phyloP scores from a whole-genome alignment of 2,329 filamentous ascomycete genomes.

The Aspergillus sp. region DNA sequence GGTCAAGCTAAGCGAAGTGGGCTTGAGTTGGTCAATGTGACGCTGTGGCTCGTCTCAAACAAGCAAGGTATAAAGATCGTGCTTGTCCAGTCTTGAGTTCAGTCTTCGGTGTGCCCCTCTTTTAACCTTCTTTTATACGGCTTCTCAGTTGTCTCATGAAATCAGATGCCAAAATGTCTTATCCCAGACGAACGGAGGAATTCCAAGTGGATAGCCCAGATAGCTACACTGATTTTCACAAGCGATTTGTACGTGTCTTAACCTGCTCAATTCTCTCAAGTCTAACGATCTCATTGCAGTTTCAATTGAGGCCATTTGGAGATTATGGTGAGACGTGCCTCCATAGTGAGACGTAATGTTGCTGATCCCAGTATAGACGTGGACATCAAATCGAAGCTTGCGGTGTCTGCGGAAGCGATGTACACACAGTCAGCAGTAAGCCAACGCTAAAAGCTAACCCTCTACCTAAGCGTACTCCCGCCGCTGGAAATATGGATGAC shows the following conservation, averaged over 20 bases:
- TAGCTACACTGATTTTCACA: constrained; percentile 55
- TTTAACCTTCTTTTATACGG: too few species aligned
- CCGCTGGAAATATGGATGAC: too few species aligned
- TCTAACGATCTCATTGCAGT: constrained; percentile 39
- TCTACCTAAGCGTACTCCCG: too few species aligned
- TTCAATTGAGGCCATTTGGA: constrained; percentile 77
- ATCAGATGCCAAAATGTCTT: constrained; percentile 30
- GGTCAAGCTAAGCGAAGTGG: too few species aligned
- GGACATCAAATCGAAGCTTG: constrained; percentile 77
- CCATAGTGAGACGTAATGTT: not conserved
- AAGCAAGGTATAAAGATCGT: too few species aligned
- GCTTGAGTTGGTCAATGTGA: too few species aligned
- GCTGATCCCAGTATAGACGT: constrained; percentile 49
- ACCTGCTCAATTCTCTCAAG: not conserved
- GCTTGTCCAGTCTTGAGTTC: too few species aligned
- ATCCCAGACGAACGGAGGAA: constrained; percentile 40
- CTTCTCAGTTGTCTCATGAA: too few species aligned
- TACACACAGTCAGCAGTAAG: constrained; percentile 57
- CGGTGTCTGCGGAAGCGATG: constrained; percentile 66
- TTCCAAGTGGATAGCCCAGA: constrained; percentile 57
- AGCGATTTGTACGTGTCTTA: constrained; percentile 42
- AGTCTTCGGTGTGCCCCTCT: too few species aligned
- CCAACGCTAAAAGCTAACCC: too few species aligned
- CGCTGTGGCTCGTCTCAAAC: too few species aligned
- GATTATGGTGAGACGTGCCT: constrained; percentile 49